These are phyloP conservation scores for Fusarium drepaniforme DNA, from an alignment of 2,329 filamentous ascomycete genomes.

Conservation along the genomic window DNA sequence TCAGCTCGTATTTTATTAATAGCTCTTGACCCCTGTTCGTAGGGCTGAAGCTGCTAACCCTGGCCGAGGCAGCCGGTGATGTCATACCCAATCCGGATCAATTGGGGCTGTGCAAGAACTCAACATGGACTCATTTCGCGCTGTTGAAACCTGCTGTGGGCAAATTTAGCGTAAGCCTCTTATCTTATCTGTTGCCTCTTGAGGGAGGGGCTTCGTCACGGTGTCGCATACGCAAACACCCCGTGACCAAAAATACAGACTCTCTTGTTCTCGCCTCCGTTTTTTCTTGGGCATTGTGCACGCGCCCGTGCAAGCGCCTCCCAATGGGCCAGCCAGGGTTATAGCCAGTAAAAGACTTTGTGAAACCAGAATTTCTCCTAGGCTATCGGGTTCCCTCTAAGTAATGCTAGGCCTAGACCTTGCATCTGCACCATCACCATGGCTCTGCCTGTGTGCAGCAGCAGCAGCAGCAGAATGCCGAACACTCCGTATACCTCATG, in stretches of 20 bases:
- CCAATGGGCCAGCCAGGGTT: neutral
- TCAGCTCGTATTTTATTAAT: slow-evolving; percentile 6
- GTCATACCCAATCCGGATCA: neutral
- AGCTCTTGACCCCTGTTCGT: neutral
- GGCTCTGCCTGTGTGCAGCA: neutral
- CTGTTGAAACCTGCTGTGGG: neutral
- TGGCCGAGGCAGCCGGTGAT: neutral
- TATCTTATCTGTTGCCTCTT: neutral
- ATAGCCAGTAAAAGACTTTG: neutral
- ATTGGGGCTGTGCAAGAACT: neutral
- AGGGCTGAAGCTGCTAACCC: neutral
- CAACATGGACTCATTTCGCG: neutral
- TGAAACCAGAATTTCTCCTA: neutral
- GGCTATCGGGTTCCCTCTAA: neutral
- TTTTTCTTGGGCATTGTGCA: neutral
- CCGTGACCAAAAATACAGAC: neutral
- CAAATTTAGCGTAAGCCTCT: neutral
- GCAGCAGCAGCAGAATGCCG: neutral
- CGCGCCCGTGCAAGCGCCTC: neutral
- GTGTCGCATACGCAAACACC: neutral
- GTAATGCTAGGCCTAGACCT: neutral
- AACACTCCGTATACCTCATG: neutral
- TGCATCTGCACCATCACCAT: too few species aligned
- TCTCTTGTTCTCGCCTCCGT: neutral
- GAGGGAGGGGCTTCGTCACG: neutral